Evolutionary conservation across 768 basidiomycete genomes (phyloP), one percentile per base, ranked within the genome.

Genomic region (Pisolithus orientalis): DNA sequence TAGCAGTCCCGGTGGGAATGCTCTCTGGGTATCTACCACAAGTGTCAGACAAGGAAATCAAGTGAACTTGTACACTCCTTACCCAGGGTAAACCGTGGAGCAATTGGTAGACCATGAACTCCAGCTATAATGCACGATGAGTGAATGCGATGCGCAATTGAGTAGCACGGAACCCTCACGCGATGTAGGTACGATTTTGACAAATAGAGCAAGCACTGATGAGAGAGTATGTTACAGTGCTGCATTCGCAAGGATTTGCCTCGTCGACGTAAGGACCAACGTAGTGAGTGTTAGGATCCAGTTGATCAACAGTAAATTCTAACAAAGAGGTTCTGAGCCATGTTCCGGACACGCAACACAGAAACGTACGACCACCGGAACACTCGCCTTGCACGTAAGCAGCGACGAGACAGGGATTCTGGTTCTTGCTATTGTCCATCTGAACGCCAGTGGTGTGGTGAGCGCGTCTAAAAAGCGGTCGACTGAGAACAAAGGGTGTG

Each of bases 161-260:
- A 4, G 10, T 27, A 8, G 29, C 29, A 14, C 31, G 13, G 17
- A 29, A 34, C 37, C 55, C 65, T 49, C 57, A 75, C 76, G 54
- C 58, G 25, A 75, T 53, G 54, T 67, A 72, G 2, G 65, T 67
- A 28, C 68, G 64, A 32, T 72, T 73, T 60, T 84, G 83, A 60
- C 83, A 84, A 34, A 72, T 61, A 24, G 73, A 79, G 63, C 83
- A 84, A 11, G 83, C 82, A 51, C 75, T 78, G 56, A 83, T 69
- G 25, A 79, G 54, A 11, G 74, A 77, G 56, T 83, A 84, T 4
- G 74, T 73, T 28, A 82, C 76, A 6, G 80, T 75, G 59, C 71
- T 83, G 58, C 83, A 84, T 57, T 76, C 72, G 54, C 83, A 83
- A 5, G 60, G 40, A 46, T 70, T 63, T 51, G 52, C 16, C 31